A percentile compares a stretch with the other conserved stretches of the same genome.
phyloP scores from a whole-genome alignment of 257 asterid species.

The Haberlea rhodopensis region DNA sequence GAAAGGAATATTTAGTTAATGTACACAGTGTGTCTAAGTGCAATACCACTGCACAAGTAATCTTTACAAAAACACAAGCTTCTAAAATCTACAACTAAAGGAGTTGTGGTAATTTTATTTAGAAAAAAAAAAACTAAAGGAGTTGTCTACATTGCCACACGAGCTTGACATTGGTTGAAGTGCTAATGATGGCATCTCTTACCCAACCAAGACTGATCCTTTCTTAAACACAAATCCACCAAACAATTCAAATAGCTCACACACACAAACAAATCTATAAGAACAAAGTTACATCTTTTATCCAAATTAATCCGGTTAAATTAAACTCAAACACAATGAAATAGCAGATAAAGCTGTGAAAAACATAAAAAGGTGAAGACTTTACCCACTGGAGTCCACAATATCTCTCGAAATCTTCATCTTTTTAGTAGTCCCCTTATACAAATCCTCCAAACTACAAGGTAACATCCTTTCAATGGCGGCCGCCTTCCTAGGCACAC shows the following conservation, averaged over 20 bases:
- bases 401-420: slow-evolving; percentile 67
- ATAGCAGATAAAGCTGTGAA: neutral
- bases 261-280: slow-evolving; percentile 4
- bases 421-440: slow-evolving; percentile 56
- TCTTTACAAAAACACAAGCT: too few relatives aligned
- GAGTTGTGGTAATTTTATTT: too few relatives aligned
- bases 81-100: too few relatives aligned
- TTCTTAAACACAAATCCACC: slow-evolving; percentile 6
- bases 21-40: too few relatives aligned
- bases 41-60: too few relatives aligned
- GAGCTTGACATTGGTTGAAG: slow-evolving; percentile 14
- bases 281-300: neutral
- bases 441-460: slow-evolving; percentile 58
- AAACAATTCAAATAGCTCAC: slow-evolving; percentile 20
- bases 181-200: neutral
- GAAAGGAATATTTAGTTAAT: too few relatives aligned
- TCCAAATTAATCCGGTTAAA: neutral
- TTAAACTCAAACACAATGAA: neutral
- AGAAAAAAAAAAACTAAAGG: slow-evolving; percentile 7
- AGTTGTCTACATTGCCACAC: neutral
- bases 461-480: slow-evolving; percentile 41
- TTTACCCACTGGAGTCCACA: slow-evolving; percentile 52
- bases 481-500: slow-evolving; percentile 36
- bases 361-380: slow-evolving; percentile 14
- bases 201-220: neutral